Conservation (phyloP, 2,329 filamentous ascomycete genomes). For the Diaporthe sp. region DNA sequence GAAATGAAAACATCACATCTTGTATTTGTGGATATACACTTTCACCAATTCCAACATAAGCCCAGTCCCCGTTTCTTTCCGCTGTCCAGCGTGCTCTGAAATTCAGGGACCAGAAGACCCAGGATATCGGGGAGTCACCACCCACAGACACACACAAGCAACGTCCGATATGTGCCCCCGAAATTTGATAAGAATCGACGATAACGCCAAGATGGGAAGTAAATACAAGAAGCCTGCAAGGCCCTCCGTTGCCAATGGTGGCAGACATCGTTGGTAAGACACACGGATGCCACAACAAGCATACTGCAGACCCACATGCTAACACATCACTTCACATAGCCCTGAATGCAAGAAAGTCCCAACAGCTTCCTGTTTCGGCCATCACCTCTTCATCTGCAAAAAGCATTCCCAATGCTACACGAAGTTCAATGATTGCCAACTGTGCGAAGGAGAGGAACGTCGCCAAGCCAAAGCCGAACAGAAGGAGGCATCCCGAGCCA, state of each 20-base stretch:
- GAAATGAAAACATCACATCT: not conserved
- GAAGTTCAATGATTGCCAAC: not conserved
- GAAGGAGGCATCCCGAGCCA: not conserved
- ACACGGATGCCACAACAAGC: not conserved
- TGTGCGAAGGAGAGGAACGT: not conserved
- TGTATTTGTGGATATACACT: not conserved
- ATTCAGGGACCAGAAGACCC: no score
- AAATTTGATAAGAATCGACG: not conserved
- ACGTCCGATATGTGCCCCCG: not conserved
- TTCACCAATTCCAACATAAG: not conserved
- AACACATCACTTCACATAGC: not conserved
- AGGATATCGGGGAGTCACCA: not conserved
- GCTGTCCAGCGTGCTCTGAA: not conserved
- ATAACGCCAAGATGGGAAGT: not conserved
- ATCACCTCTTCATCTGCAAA: conserved; percentile 1
- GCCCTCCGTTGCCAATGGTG: not conserved
- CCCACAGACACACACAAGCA: not conserved
- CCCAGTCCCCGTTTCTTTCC: no score
- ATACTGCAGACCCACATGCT: not conserved
- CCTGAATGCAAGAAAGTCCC: not conserved
- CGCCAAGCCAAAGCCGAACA: not conserved
- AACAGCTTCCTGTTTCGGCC: not conserved
- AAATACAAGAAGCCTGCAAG: conserved; percentile 9
- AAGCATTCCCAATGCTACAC: conserved; percentile 6
- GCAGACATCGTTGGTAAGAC: conserved; percentile 2